Base-by-base conservation (phyloP, 208 protist genomes). In the Leishmania turanica region DNA sequence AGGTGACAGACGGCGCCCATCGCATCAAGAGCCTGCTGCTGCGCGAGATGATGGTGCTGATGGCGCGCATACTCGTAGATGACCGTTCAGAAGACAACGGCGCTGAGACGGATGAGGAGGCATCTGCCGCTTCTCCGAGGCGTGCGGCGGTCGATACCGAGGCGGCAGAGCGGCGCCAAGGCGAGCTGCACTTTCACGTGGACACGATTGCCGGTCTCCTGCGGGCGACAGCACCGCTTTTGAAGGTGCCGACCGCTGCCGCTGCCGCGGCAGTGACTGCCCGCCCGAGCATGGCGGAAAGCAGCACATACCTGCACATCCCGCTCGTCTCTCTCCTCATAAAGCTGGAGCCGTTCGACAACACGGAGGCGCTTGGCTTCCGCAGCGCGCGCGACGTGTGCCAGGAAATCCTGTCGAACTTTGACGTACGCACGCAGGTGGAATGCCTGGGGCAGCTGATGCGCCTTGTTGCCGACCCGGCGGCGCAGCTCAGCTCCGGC, bases 391-490 rank as follows among this genome's bases (percentile, higher is more conserved):
- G 87, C 56, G 93, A 98, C 42, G 89, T 95, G 31, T 96, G 93
- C 86, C 89, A 88, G 60, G 88, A 92, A 47, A 89, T 98, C 34
- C 68, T 98, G 42, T 87, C 81, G 54, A 94, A 91, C 84, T 95
- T 98, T 69, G 93, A 96, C 77, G 82, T 95, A 51, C 89, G 89
- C 66, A 96, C 91, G 19, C 95, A 98, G 89, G 87, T 97, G 69
- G 77, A 86, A 58, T 96, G 91, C 84, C 58, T 97, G 17, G 73
- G 92, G 70, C 89, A 93, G 81, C 88, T 97, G 75, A 96, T 97
- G 93, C 84, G 88, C 9, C 87, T 96, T 19, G 85, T 97, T 24
- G 84, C 91, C 34, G 88, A 97, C 78, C 95, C 95, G 21, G 75
- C 81, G 34, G 66, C 75, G 34, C 89, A 93, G 74, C 92, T 97